Evolutionary conservation across 2,329 filamentous ascomycete genomes (phyloP), one percentile per base, ranked within the genome.

Genomic region (Verruconis gallopava): DNA sequence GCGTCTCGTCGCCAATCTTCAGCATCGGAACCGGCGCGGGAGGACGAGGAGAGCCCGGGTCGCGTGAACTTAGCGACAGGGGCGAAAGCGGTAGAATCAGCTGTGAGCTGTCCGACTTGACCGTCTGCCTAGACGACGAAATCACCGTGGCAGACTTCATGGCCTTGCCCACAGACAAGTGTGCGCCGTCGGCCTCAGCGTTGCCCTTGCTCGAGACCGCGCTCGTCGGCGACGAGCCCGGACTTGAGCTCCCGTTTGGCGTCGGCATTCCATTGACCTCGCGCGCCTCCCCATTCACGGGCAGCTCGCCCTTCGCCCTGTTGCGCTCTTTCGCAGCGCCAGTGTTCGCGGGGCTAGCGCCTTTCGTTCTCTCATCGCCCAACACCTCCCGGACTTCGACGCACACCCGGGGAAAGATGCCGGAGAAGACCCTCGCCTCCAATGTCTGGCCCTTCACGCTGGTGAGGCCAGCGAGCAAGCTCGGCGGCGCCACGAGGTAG

Each of bases 381-480:
- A 98, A 72, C 42, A 94, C 78, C 64, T 98, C 91, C 50, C 89
- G 79, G 45, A 98, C 80, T 62, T 98, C 86, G 44, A 98, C 89
- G 53, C 89, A 98, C 59, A 81, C 91, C 50, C 83, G 75, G 9
- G 91, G 91, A 57, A 98, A 98, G 54, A 98, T 93, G 53, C 91
- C 91, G n/a, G 88, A 94, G 59, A 96, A 98, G 45, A 98, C 91
- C 49, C 91, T 79, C 46, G 89, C 86, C 64, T 96, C 89, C 21
- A 96, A 77, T 1, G 88, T 93, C 61, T 95, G 85, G 37, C 91
- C 89, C 59, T 86, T 89, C 53, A 82, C 78, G 47, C 82, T 89
- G 9, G 86, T 96, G 58, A 98, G 67, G 37, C 89, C 91, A 14
- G 91, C 85, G 45, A 98, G 75, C 57, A 98, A 68, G 52, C 86